Evolutionary conservation across 805 yeast genomes (phyloP).

Genomic region (Danielozyma ontarioensis): DNA sequence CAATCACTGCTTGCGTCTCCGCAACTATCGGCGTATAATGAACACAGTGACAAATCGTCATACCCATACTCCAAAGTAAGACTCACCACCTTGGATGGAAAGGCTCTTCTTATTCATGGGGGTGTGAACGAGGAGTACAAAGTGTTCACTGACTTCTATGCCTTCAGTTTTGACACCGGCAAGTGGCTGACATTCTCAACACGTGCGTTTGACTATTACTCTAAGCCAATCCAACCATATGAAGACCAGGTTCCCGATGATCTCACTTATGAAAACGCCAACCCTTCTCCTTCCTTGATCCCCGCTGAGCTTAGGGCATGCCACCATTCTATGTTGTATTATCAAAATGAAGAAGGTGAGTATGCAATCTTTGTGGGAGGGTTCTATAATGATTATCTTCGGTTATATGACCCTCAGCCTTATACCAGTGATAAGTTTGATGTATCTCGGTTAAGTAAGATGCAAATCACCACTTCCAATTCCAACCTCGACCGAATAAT

Average conservation of each 20-base stretch:
- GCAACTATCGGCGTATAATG: background rate
- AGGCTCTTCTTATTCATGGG: conserved; percentile 34
- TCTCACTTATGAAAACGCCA: conserved; percentile 18
- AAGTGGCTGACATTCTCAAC: conserved; percentile 31
- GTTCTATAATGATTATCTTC: conserved; percentile 29
- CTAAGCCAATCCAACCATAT: conserved; percentile 17
- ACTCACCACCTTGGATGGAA: conserved; percentile 16
- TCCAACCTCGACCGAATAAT: conserved; percentile 27
- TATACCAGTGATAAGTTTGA: conserved; percentile 31
- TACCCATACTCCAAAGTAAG: background rate
- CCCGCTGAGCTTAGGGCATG: conserved; percentile 40
- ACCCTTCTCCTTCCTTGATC: conserved; percentile 20
- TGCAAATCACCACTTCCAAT: conserved; percentile 23
- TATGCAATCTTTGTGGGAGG: conserved; percentile 38
- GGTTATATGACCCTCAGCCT: conserved; percentile 24
- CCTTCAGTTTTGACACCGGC: conserved; percentile 28
- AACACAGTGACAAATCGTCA: background rate
- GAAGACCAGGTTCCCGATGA: conserved; percentile 25
- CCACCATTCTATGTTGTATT: conserved; percentile 34
- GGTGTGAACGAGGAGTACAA: conserved; percentile 28
- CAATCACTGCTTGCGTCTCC: background rate
- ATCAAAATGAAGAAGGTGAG: conserved; percentile 27
- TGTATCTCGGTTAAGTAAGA: conserved; percentile 25
- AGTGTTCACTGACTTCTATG: conserved; percentile 28
- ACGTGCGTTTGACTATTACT: conserved; percentile 31